phyloP scores from a whole-genome alignment of 495 filamentous ascomycete species.

The Hypomontagnella submonticulosa region DNA sequence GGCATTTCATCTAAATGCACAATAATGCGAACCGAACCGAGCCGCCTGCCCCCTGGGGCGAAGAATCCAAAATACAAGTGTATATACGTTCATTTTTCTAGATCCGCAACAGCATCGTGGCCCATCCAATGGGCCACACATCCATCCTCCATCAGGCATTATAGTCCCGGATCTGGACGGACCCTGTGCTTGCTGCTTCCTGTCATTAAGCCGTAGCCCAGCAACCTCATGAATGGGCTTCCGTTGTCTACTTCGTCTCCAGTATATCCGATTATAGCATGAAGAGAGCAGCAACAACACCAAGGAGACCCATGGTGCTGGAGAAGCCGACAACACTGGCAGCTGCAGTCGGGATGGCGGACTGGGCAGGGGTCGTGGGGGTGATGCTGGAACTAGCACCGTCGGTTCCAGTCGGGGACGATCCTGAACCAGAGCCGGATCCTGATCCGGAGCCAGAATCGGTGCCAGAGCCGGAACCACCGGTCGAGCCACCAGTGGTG shows the following conservation, averaged over 20 bases:
- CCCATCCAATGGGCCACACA: slow-evolving; percentile 32
- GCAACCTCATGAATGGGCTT: slow-evolving; percentile 9
- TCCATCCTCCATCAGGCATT: slow-evolving; percentile 13
- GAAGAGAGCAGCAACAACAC: slow-evolving; percentile 49
- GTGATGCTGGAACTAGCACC: slow-evolving; percentile 8
- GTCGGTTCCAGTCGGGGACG: not conserved
- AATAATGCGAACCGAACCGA: slow-evolving; percentile 34
- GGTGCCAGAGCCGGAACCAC: slow-evolving; percentile 17
- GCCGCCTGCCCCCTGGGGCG: slow-evolving; percentile 34
- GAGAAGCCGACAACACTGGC: slow-evolving; percentile 39
- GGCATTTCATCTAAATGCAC: slow-evolving; percentile 43
- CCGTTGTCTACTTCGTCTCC: slow-evolving; percentile 2
- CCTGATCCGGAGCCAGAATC: slow-evolving; percentile 28
- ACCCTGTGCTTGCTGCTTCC: slow-evolving; percentile 15
- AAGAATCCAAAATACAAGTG: slow-evolving; percentile 39
- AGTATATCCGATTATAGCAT: slow-evolving; percentile 48
- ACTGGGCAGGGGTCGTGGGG: slow-evolving; percentile 13
- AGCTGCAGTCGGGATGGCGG: slow-evolving; percentile 21
- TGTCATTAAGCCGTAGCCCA: slow-evolving; percentile 25
- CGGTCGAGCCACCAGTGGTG: slow-evolving; percentile 37
- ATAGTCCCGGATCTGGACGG: slow-evolving; percentile 6
- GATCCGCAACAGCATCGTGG: slow-evolving; percentile 15
- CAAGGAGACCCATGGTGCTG: slow-evolving; percentile 43
- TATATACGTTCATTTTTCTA: slow-evolving; percentile 25
- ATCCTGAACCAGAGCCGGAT: slow-evolving; percentile 1